A percentile compares a stretch with the other conserved stretches of the same genome.
These are phyloP conservation scores for Rhizomucor pusillus DNA, from an alignment of 371 early-diverging fungal genomes.

Conservation along the genomic window DNA sequence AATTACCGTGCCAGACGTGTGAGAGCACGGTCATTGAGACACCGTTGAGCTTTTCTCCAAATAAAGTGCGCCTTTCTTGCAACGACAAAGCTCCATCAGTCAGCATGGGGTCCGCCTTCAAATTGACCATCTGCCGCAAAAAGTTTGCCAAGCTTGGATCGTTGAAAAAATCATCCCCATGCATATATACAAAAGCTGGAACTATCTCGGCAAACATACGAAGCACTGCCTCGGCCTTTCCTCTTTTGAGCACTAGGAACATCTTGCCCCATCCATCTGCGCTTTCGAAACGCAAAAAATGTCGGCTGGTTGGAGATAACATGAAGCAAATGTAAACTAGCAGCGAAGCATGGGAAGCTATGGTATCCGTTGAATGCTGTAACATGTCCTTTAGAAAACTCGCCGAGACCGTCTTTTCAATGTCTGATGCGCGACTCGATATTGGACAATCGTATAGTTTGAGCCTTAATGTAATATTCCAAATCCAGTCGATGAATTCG, in stretches of 20 bases:
- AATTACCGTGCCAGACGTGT: constrained; percentile 36
- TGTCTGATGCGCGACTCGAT: constrained; percentile 27
- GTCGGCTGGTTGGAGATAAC: constrained; percentile 49
- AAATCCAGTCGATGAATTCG: constrained; percentile 52
- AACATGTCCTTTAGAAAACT: constrained; percentile 33
- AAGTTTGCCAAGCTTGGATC: constrained; percentile 32
- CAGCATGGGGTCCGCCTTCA: constrained; percentile 48
- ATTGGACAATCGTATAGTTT: constrained; percentile 45
- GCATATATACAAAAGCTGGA: constrained; percentile 49
- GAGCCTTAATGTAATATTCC: constrained; percentile 40
- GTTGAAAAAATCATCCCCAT: constrained; percentile 51
- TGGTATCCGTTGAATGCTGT: constrained; percentile 18
- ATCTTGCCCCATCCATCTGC: constrained; percentile 53
- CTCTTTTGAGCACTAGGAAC: constrained; percentile 36
- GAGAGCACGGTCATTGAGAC: constrained; percentile 29
- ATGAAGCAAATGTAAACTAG: constrained; percentile 44
- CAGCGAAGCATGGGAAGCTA: constrained; percentile 39
- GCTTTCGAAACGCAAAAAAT: constrained; percentile 48
- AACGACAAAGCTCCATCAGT: constrained; percentile 14
- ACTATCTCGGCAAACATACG: constrained; percentile 34
- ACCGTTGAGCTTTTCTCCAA: constrained; percentile 11
- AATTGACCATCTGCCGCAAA: constrained; percentile 33
- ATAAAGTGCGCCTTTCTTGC: background rate
- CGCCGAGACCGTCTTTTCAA: constrained; percentile 29
- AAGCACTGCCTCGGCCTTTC: constrained; percentile 32